These are phyloP conservation scores for Diutina rugosa DNA, from an alignment of 1,139 yeast genomes.

Conservation along the genomic window DNA sequence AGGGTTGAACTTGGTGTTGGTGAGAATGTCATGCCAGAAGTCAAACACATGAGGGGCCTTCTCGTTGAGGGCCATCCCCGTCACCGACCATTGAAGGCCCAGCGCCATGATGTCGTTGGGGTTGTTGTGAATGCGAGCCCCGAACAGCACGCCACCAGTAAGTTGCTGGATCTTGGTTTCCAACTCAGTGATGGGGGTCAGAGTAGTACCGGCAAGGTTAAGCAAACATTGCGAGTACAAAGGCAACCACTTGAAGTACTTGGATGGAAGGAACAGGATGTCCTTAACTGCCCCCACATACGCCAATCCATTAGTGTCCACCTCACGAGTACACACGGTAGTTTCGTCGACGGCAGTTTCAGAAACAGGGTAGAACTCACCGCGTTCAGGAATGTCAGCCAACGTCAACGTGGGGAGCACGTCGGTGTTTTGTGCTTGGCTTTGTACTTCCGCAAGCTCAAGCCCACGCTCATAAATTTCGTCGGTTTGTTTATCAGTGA, in stretches of 20 bases:
- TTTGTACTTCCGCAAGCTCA: slow-evolving; percentile 48
- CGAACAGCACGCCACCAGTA: slow-evolving; percentile 75
- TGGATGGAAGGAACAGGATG: slow-evolving; percentile 43
- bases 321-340: slow-evolving; percentile 31
- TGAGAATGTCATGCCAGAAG: slow-evolving; percentile 55
- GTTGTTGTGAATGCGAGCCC: slow-evolving; percentile 41
- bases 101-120: slow-evolving; percentile 35
- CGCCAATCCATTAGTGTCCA: slow-evolving; percentile 65
- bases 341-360: slow-evolving; percentile 16
- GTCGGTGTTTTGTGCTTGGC: slow-evolving; percentile 47
- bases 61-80: slow-evolving; percentile 64
- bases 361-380: slow-evolving; percentile 24
- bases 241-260: slow-evolving; percentile 58
- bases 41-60: slow-evolving; percentile 49
- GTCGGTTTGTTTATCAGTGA: slow-evolving; percentile 47
- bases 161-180: slow-evolving; percentile 73
- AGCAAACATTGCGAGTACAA: slow-evolving; percentile 71
- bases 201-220: slow-evolving; percentile 64
- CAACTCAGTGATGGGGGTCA: slow-evolving; percentile 60
- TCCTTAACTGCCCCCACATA: slow-evolving; percentile 53
- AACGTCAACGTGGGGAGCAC: slow-evolving; percentile 69
- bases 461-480: slow-evolving; percentile 48
- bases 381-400: slow-evolving; percentile 54
- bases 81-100: slow-evolving; percentile 35
- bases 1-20: slow-evolving; percentile 48